Evolutionary conservation across 2,329 filamentous ascomycete species (phyloP).

Genomic region (Colletotrichum sp.): DNA sequence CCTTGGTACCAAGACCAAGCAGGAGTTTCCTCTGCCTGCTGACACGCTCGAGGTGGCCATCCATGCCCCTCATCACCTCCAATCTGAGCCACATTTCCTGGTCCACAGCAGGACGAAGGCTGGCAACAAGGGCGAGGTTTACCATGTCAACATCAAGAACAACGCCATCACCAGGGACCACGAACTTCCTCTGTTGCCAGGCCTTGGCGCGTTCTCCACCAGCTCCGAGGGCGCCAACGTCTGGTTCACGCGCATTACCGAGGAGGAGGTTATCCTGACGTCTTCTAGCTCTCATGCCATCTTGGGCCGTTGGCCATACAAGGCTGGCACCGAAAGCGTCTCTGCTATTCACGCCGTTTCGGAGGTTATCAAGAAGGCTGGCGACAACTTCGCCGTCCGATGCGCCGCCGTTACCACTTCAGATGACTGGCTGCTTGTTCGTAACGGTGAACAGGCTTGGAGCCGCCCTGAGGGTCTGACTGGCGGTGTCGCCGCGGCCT

Average conservation of each 20-base stretch:
- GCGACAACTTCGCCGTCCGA: conserved; percentile 75
- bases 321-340: conserved; percentile 44
- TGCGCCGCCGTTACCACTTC: conserved; percentile 71
- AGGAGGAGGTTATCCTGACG: conserved; percentile 74
- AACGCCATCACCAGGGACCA: conserved; percentile 78
- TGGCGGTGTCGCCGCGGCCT: conserved; percentile 79
- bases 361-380: conserved; percentile 78
- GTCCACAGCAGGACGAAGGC: conserved; percentile 76
- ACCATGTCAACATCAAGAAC: conserved; percentile 77
- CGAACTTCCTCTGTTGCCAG: conserved; percentile 73
- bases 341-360: conserved; percentile 72
- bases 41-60: conserved; percentile 62
- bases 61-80: conserved; percentile 75
- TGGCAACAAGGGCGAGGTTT: conserved; percentile 84
- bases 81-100: conserved; percentile 81
- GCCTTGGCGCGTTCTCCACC: conserved; percentile 77
- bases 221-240: conserved; percentile 81
- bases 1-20: conserved; percentile 63
- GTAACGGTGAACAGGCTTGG: conserved; percentile 84
- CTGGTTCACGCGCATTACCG: conserved; percentile 84
- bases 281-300: conserved; percentile 80
- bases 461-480: conserved; percentile 80
- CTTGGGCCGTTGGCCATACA: conserved; percentile 74
- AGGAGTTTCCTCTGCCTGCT: conserved; percentile 56
- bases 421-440: conserved; percentile 81